A percentile compares a stretch with the other conserved stretches of the same genome.
These are phyloP conservation scores for Dictyostelium gargantuum DNA, from an alignment of 208 protist species.

Conservation along the genomic window DNA sequence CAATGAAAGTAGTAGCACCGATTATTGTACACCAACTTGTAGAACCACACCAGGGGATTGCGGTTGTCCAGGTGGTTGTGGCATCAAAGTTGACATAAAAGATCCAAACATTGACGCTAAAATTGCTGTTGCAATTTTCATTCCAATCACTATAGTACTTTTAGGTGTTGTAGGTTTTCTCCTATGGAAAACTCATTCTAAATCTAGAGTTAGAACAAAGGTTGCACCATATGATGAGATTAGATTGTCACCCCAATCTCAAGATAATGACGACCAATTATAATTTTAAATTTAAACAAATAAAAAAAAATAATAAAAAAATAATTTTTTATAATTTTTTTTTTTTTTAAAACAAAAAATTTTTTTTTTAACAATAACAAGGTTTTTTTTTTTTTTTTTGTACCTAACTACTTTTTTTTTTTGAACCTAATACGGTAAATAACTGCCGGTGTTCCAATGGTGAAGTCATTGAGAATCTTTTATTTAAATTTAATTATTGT, in stretches of 20 bases:
- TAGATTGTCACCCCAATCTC: not conserved
- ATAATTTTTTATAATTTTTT: too few relatives aligned
- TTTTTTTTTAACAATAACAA: too few relatives aligned
- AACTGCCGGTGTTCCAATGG: too few relatives aligned
- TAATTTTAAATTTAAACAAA: not conserved
- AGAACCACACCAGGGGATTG: not conserved
- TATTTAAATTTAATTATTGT: too few relatives aligned
- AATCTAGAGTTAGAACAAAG: not conserved
- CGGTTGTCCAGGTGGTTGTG: conserved; percentile 30
- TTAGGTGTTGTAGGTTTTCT: conserved; percentile 36
- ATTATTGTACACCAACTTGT: conserved; percentile 3
- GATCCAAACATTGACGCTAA: not conserved
- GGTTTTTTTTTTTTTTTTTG: too few relatives aligned
- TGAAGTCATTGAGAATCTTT: too few relatives aligned
- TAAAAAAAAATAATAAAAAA: not conserved
- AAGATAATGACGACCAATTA: conserved; percentile 1
- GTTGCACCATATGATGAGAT: conserved; percentile 37
- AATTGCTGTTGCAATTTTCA: conserved; percentile 28
- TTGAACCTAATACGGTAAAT: too few relatives aligned
- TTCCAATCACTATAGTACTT: conserved; percentile 24
- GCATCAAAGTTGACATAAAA: not conserved
- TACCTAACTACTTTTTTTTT: too few relatives aligned
- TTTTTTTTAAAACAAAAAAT: too few relatives aligned
- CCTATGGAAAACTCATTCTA: conserved; percentile 41
- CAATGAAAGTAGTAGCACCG: not conserved